Evolutionary conservation across 2,329 filamentous ascomycete genomes (phyloP), one percentile per base, ranked within the genome.

Genomic region (Nemania abortiva): DNA sequence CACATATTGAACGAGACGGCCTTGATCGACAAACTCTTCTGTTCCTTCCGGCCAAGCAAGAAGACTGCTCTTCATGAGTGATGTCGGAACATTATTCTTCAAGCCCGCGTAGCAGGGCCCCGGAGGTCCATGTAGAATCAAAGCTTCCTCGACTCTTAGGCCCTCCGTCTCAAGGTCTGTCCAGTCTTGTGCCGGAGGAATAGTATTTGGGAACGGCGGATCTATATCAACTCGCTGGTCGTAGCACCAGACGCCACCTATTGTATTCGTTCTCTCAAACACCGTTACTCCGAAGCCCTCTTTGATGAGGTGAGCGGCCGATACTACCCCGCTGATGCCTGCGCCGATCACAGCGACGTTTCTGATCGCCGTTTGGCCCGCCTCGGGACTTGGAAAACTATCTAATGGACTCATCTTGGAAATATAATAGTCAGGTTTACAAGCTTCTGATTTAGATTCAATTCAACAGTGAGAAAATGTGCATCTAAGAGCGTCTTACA

Each of bases 31-130:
- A 68, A 87, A 88, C 18, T 89, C 86, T 2, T 85, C 84, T 0
- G 89, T 91, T 0, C 86, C 87, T 6, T 84, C 78, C 0, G 89
- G 88, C 86, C 90, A 93, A 0, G 75, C 70, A 3, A 80, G 76
- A 1, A 86, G 77, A 9, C 78, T 80, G 65, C 80, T 84, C 50
- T 79, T 77, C 79, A 86, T 81, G 2, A 86, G 74, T 24, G 77
- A 83, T n/a, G 90, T 89, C 0, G 92, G 91, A 3, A 95, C 91
- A 74, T 95, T 96, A 42, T 92, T 93, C 75, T 90, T 90, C 7
- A 95, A 81, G 2, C 86, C 85, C 5, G 78, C 79, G 66, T 86
- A 80, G 86, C 87, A 82, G 84, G 94, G 71, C 88, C 79, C 27
- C 85, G 88, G 34, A 67, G 89, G 77, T 3, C 74, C 75, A 54